Percentiles rank a stretch among this genome's conserved stretches.
Evolutionary conservation across 2,329 filamentous ascomycete genomes (phyloP).

Genomic region (Lecanosticta acicola): DNA sequence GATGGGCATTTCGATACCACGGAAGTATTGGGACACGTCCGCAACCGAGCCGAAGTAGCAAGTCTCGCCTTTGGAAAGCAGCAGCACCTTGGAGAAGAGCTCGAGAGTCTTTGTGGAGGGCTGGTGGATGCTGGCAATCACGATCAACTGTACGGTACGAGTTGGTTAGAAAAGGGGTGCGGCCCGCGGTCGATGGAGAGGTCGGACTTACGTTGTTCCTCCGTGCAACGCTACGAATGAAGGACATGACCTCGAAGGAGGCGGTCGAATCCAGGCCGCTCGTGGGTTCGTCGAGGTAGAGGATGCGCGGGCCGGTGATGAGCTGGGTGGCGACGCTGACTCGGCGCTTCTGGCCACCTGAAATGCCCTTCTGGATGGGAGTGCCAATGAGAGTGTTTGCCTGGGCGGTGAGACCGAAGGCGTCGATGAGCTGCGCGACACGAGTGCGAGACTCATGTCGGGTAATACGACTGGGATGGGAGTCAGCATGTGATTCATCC

Average conservation of each 20-base stretch:
- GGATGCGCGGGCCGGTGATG: conserved; percentile 68
- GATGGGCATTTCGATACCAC: conserved; percentile 52
- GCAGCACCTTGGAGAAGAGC: conserved; percentile 68
- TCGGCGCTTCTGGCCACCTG: conserved; percentile 73
- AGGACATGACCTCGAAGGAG: conserved; percentile 67
- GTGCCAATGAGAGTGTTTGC: conserved; percentile 68
- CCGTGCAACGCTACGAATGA: conserved; percentile 58
- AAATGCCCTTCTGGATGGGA: conserved; percentile 71
- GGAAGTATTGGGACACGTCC: conserved; percentile 55
- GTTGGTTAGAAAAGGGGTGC: neutral
- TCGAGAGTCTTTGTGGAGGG: conserved; percentile 71
- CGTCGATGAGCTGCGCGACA: conserved; percentile 57
- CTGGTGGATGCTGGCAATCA: conserved; percentile 77
- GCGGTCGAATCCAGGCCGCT: conserved; percentile 73
- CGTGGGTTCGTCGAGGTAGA: conserved; percentile 78
- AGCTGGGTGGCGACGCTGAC: conserved; percentile 73
- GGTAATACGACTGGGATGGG: conserved; percentile 46
- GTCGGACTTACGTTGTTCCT: conserved; percentile 58
- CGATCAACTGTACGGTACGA: conserved; percentile 58
- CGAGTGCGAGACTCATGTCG: conserved; percentile 53
- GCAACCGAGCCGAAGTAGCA: conserved; percentile 63
- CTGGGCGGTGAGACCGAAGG: conserved; percentile 66
- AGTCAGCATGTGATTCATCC: conserved; percentile 49
- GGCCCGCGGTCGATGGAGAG: neutral
- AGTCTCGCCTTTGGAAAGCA: conserved; percentile 62